Percentiles rank a stretch among this genome's conserved stretches.
These are phyloP conservation scores for Diaporthe humulicola DNA, from an alignment of 2,329 filamentous ascomycete species.

Conservation along the genomic window DNA sequence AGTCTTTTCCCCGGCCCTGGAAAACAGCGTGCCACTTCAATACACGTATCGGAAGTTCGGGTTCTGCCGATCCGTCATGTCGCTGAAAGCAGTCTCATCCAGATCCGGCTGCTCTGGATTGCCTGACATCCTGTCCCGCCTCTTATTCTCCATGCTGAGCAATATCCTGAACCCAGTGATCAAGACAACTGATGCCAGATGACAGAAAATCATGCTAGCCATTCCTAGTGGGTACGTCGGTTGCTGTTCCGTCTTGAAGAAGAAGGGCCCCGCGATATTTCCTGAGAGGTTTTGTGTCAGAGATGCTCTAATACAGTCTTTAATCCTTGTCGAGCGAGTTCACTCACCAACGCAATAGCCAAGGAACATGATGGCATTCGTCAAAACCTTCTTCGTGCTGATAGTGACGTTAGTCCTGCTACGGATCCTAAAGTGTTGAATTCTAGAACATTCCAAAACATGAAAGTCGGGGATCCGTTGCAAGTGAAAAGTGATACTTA, in stretches of 20 bases:
- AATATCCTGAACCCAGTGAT: constrained; percentile 64
- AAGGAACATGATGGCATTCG: constrained; percentile 35
- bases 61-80: constrained; percentile 59
- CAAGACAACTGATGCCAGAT: constrained; percentile 62
- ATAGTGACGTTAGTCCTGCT: no score
- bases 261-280: constrained; percentile 72
- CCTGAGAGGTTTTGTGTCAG: constrained; percentile 69
- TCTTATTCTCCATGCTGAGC: constrained; percentile 64
- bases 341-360: constrained; percentile 40
- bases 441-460: no score
- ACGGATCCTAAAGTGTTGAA: no score
- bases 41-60: constrained; percentile 58
- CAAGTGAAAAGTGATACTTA: no score
- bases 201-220: constrained; percentile 72
- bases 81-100: constrained; percentile 56
- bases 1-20: background rate
- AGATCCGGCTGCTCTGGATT: constrained; percentile 41
- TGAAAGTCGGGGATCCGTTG: no score
- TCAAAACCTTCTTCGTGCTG: constrained; percentile 44
- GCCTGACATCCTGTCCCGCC: constrained; percentile 56
- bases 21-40: constrained; percentile 38
- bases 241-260: constrained; percentile 68
- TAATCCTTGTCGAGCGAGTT: constrained; percentile 37
- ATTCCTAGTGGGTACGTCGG: constrained; percentile 74
- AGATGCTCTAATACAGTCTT: constrained; percentile 6